A percentile compares a stretch with the other conserved stretches of the same genome.
Evolutionary conservation across 345 rosid genomes (phyloP).

Genomic region (Sapria himalayana): DNA sequence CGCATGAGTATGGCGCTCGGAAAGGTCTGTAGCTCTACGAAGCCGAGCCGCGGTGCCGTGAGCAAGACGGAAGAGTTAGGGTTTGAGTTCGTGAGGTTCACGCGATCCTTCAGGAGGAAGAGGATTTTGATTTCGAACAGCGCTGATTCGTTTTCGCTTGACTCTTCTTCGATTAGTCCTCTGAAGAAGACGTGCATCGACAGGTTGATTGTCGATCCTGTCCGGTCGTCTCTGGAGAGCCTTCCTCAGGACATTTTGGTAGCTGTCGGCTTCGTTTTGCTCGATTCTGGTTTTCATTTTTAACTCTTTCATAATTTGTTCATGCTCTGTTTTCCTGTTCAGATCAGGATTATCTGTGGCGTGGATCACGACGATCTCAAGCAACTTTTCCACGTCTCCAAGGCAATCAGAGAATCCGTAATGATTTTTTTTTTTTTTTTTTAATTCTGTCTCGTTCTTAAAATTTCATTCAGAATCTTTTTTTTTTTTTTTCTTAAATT

Average conservation of each 20-base stretch:
- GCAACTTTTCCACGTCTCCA: conserved; percentile 41
- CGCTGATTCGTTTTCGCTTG: conserved; percentile 6
- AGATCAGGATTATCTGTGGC: conserved; percentile 45
- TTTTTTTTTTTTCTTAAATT: background rate
- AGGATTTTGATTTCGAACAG: conserved; percentile 29
- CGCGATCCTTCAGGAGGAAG: conserved; percentile 51
- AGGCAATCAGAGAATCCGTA: conserved; percentile 52
- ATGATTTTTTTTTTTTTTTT: conserved; percentile 8
- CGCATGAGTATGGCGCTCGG: conserved; percentile 34
- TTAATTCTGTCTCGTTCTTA: background rate
- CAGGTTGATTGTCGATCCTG: conserved; percentile 6
- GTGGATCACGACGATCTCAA: conserved; percentile 61
- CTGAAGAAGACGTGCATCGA: conserved; percentile 40
- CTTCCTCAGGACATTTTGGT: conserved; percentile 74
- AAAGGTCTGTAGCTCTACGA: conserved; percentile 18
- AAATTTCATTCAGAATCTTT: background rate
- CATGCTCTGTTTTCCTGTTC: conserved; percentile 5
- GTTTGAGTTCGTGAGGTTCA: conserved; percentile 25
- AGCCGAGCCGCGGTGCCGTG: conserved; percentile 7
- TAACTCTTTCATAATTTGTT: conserved; percentile 4
- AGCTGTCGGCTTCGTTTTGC: conserved; percentile 2
- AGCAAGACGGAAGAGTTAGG: conserved; percentile 10
- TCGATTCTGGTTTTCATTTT: background rate
- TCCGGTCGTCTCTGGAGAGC: conserved; percentile 30
- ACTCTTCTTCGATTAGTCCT: conserved; percentile 12